Percentiles rank a stretch among this genome's conserved stretches.
phyloP scores from a whole-genome alignment of 2,329 filamentous ascomycete species.

The Escovopsis weberi region DNA sequence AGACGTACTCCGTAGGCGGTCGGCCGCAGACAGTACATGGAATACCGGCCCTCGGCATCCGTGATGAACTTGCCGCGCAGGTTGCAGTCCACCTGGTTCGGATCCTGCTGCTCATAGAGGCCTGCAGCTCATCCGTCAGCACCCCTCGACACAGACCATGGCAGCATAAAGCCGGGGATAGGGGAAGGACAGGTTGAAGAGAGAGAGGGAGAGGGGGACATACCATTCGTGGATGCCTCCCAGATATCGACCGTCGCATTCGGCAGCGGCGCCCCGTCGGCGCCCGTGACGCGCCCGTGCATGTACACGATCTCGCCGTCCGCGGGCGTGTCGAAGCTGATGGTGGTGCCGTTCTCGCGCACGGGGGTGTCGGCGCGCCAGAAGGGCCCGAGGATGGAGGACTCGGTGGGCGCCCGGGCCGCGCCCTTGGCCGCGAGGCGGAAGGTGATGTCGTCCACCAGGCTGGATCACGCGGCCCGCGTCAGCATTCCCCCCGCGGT shows the following conservation, averaged over 20 bases:
- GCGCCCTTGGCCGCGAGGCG: conserved; percentile 31
- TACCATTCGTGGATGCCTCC: conserved; percentile 62
- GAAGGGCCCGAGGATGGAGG: conserved; percentile 74
- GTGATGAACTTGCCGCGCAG: conserved; percentile 59
- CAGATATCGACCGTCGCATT: conserved; percentile 61
- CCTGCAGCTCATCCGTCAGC: conserved; percentile 12
- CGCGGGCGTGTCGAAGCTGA: conserved; percentile 38
- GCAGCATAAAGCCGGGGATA: no score
- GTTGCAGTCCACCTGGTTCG: conserved; percentile 56
- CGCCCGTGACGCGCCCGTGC: conserved; percentile 44
- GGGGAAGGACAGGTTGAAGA: no score
- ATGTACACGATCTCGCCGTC: conserved; percentile 43
- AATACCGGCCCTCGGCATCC: conserved; percentile 48
- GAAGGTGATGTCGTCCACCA: conserved; percentile 72
- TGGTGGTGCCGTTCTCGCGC: conserved; percentile 53
- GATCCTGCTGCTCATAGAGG: conserved; percentile 59
- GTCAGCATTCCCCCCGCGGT: neutral
- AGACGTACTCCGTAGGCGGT: conserved; percentile 35
- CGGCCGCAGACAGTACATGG: conserved; percentile 45
- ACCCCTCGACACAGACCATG: neutral
- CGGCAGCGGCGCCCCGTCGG: conserved; percentile 44
- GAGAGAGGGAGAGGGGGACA: conserved; percentile 3
- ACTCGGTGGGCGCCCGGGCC: conserved; percentile 44
- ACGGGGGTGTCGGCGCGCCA: conserved; percentile 61
- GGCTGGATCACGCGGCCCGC: conserved; percentile 16